These are phyloP conservation scores for Datisca glomerata DNA, from an alignment of 306 rosid species.

Conservation along the genomic window DNA sequence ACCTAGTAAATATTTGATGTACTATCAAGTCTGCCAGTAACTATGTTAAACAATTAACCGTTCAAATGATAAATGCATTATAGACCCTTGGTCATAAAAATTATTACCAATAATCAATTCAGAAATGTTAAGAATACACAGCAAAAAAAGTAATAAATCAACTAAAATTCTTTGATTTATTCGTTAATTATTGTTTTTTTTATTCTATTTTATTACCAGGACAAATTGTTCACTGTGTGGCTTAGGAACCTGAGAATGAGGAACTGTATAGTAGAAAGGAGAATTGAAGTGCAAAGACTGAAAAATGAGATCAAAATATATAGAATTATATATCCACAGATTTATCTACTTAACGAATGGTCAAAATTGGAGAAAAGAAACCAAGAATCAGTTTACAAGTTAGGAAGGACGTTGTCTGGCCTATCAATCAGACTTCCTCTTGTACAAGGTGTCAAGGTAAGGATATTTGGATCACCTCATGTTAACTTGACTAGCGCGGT, in stretches of 20 bases:
- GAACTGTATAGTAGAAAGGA: constrained; percentile 29
- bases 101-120: too few relatives aligned
- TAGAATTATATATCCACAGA: constrained; percentile 37
- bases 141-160: too few relatives aligned
- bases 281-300: constrained; percentile 30
- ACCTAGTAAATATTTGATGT: too few relatives aligned
- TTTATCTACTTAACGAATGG: constrained; percentile 44
- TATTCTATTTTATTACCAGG: constrained; percentile 21
- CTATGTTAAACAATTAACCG: too few relatives aligned
- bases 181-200: neutral
- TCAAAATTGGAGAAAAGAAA: constrained; percentile 43
- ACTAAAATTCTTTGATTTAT: too few relatives aligned
- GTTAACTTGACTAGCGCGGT: too few relatives aligned
- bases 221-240: constrained; percentile 44
- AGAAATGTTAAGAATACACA: too few relatives aligned
- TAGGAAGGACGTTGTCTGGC: constrained; percentile 37
- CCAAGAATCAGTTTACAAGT: constrained; percentile 39
- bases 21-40: too few relatives aligned
- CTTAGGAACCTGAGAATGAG: constrained; percentile 28
- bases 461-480: too few relatives aligned
- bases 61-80: too few relatives aligned
- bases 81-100: too few relatives aligned
- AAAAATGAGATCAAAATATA: constrained; percentile 34
- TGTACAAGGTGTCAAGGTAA: constrained; percentile 43
- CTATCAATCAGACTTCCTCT: constrained; percentile 37